phyloP scores from a whole-genome alignment of 169 alveolate genomes.

The Toxoplasma gondii region DNA sequence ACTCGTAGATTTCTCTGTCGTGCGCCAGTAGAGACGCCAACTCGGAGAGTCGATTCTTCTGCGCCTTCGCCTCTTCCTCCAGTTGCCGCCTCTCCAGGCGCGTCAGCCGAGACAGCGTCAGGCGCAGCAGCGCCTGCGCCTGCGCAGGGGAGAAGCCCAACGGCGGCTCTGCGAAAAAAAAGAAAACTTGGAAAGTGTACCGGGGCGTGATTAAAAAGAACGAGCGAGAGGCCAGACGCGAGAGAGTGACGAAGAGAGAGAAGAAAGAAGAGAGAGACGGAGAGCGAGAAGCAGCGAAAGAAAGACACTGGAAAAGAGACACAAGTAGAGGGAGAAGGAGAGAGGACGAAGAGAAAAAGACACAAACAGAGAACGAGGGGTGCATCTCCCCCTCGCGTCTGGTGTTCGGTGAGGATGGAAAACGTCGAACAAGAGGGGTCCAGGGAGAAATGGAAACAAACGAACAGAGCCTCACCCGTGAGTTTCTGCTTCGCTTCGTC shows the following conservation, averaged over 20 bases:
- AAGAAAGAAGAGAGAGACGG: not conserved
- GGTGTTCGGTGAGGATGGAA: no score
- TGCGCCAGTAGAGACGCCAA: slow-evolving; percentile 60
- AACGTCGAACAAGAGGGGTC: no score
- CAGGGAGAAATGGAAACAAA: no score
- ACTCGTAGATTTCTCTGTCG: slow-evolving; percentile 53
- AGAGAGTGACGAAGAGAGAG: slow-evolving; percentile 17
- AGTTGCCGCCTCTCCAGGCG: slow-evolving; percentile 70
- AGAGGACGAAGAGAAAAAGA: no score
- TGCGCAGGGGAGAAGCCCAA: slow-evolving; percentile 71
- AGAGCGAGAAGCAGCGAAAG: not conserved
- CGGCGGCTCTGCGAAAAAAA: slow-evolving; percentile 48
- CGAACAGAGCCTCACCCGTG: not conserved
- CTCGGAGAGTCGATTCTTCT: slow-evolving; percentile 11
- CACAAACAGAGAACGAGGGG: no score
- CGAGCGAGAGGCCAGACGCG: not conserved
- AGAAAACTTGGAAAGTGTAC: not conserved
- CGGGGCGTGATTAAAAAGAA: no score
- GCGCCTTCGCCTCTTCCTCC: slow-evolving; percentile 59
- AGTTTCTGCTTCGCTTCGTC: not conserved
- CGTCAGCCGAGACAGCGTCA: slow-evolving; percentile 71
- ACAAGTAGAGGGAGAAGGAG: no score
- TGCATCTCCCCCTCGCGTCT: no score
- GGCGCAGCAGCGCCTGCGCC: slow-evolving; percentile 71
- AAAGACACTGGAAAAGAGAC: no score